Conservation (phyloP, 2,329 filamentous ascomycete genomes). For the Colletotrichum sp. region DNA sequence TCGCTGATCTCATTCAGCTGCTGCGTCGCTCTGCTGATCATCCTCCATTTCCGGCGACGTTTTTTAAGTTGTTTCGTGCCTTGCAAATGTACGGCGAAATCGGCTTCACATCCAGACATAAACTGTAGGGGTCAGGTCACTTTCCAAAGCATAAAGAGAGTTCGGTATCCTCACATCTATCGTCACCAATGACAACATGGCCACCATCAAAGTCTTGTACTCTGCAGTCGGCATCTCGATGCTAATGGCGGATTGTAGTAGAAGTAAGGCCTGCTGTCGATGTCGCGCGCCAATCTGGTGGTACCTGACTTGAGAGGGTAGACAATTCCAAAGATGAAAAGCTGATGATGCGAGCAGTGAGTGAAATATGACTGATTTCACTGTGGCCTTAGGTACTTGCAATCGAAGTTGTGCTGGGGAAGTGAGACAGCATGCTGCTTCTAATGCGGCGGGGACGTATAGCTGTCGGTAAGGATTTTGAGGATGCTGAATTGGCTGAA, state of each 20-base stretch:
- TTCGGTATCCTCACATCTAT: neutral
- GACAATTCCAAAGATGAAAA: neutral
- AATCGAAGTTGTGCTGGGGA: neutral
- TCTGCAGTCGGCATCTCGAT: neutral
- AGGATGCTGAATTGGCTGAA: neutral
- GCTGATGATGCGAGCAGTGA: neutral
- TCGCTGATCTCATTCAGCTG: constrained; percentile 5
- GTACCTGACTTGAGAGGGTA: neutral
- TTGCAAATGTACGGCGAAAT: neutral
- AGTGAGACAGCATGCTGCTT: neutral
- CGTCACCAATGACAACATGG: neutral
- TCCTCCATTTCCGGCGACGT: neutral
- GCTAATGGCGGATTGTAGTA: neutral
- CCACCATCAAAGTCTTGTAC: constrained; percentile 1
- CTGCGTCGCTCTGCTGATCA: neutral
- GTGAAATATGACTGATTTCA: neutral
- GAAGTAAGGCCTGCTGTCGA: neutral
- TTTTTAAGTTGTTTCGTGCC: neutral
- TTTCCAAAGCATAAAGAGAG: too few relatives aligned
- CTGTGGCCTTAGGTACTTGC: neutral
- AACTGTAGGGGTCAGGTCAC: neutral
- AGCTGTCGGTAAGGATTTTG: neutral
- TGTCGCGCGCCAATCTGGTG: neutral
- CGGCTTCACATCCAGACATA: neutral
- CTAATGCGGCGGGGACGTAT: neutral